Evolutionary conservation across 2,329 filamentous ascomycete genomes (phyloP).

Genomic region (Diaporthe sp.): DNA sequence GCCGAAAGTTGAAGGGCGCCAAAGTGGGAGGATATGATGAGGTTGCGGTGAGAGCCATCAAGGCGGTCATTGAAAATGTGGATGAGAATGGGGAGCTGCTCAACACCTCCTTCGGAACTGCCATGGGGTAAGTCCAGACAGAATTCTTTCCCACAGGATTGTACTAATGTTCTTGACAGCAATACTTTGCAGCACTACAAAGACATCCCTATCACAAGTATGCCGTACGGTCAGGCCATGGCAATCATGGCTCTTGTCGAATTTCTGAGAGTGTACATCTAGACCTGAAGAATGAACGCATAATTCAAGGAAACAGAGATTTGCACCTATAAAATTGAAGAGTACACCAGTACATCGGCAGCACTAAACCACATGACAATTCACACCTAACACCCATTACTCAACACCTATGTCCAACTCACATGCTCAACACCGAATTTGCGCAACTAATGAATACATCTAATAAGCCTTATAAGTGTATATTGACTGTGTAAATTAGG

Average conservation of each 20-base stretch:
- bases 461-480: too few relatives aligned
- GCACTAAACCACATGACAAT: too few relatives aligned
- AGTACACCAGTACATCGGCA: too few relatives aligned
- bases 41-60: slow-evolving; percentile 75
- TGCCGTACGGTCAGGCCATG: slow-evolving; percentile 90
- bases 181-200: slow-evolving; percentile 81
- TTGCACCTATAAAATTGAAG: too few relatives aligned
- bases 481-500: too few relatives aligned
- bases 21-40: slow-evolving; percentile 60
- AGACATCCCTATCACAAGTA: slow-evolving; percentile 81
- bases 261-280: slow-evolving; percentile 72
- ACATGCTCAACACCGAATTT: too few relatives aligned
- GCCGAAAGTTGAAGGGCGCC: slow-evolving; percentile 27
- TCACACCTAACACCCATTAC: too few relatives aligned
- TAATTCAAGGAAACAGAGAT: neutral
- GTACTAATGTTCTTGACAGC: slow-evolving; percentile 15
- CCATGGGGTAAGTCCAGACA: slow-evolving; percentile 68
- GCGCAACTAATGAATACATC: too few relatives aligned
- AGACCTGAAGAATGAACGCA: neutral
- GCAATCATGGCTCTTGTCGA: slow-evolving; percentile 86
- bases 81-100: slow-evolving; percentile 77
- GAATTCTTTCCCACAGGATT: too few relatives aligned
- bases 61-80: slow-evolving; percentile 76
- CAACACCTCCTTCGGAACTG: slow-evolving; percentile 84
- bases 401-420: too few relatives aligned